Conservation (phyloP, 768 basidiomycete genomes). For the Agrocybe praecox region DNA sequence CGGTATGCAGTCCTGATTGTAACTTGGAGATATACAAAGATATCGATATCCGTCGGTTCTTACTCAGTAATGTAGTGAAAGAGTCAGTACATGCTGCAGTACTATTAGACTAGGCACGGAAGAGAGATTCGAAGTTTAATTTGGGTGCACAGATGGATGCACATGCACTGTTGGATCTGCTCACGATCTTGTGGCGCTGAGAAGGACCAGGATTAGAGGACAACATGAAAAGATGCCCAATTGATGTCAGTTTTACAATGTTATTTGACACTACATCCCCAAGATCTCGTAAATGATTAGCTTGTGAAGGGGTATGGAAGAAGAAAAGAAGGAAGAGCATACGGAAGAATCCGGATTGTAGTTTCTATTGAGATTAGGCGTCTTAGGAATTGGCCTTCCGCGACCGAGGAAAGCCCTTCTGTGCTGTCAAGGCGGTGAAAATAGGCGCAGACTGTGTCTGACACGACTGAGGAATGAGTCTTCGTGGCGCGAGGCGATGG, state of each 20-base stretch:
- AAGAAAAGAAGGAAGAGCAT: slow-evolving; percentile 5
- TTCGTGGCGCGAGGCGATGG: slow-evolving; percentile 1
- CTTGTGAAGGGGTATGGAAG: background rate
- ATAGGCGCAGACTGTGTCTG: slow-evolving; percentile 1
- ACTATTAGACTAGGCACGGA: slow-evolving; percentile 9
- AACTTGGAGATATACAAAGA: too few relatives aligned
- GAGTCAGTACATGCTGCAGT: background rate
- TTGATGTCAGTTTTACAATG: slow-evolving; percentile 5
- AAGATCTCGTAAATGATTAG: slow-evolving; percentile 6
- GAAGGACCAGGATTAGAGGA: background rate
- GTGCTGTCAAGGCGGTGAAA: slow-evolving; percentile 12
- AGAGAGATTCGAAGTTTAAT: slow-evolving; percentile 13
- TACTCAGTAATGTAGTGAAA: too few relatives aligned
- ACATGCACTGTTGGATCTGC: slow-evolving; percentile 10
- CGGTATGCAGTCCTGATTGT: too few relatives aligned
- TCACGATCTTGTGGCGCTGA: slow-evolving; percentile 9
- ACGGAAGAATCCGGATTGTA: slow-evolving; percentile 12
- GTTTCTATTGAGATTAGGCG: background rate
- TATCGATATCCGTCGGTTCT: too few relatives aligned
- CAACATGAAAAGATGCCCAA: slow-evolving; percentile 9
- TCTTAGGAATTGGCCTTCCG: slow-evolving; percentile 11
- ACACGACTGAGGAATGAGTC: background rate
- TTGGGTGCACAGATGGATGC: background rate
- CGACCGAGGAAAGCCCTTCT: slow-evolving; percentile 6
- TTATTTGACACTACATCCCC: slow-evolving; percentile 11